phyloP scores from a whole-genome alignment of 345 rosid genomes.

The Salix dunnii region DNA sequence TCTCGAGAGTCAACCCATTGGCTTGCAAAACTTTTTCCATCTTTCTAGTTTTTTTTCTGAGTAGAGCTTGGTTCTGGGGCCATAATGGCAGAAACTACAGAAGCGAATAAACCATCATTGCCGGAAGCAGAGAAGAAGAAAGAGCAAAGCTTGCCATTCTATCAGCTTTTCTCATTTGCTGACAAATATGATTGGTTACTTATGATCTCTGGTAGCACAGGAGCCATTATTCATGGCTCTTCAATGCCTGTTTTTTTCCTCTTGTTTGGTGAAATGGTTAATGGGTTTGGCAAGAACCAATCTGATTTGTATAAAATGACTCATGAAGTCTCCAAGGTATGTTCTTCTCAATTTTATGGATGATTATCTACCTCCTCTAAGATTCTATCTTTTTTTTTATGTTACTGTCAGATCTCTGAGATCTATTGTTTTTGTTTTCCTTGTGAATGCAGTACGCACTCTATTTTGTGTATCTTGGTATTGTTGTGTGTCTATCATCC shows the following conservation, averaged over 20 bases:
- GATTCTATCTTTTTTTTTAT: not conserved
- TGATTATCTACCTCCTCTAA: too few species aligned
- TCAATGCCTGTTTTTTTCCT: slow-evolving; percentile 97
- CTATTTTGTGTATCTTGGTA: slow-evolving; percentile 91
- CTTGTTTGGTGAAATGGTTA: slow-evolving; percentile 95
- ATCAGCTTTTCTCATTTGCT: slow-evolving; percentile 88
- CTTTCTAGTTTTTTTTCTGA: not conserved
- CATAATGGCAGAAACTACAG: slow-evolving; percentile 69
- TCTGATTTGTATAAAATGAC: slow-evolving; percentile 84
- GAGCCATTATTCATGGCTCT: slow-evolving; percentile 92
- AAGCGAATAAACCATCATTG: slow-evolving; percentile 44
- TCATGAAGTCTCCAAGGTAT: slow-evolving; percentile 85
- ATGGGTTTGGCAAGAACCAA: slow-evolving; percentile 97
- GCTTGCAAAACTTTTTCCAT: not conserved
- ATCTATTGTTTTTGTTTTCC: slow-evolving; percentile 25
- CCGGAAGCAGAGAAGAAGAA: slow-evolving; percentile 96
- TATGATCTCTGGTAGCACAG: slow-evolving; percentile 76
- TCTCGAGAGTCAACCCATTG: not conserved
- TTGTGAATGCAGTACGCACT: slow-evolving; percentile 76
- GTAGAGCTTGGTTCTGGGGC: not conserved
- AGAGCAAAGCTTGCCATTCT: slow-evolving; percentile 90
- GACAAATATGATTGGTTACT: slow-evolving; percentile 77
- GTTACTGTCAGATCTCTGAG: slow-evolving; percentile 37
- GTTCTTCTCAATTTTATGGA: not conserved
- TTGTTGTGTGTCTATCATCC: slow-evolving; percentile 92